Base-by-base conservation (phyloP, 805 yeast species). In the Cyberlindnera amylophila region DNA sequence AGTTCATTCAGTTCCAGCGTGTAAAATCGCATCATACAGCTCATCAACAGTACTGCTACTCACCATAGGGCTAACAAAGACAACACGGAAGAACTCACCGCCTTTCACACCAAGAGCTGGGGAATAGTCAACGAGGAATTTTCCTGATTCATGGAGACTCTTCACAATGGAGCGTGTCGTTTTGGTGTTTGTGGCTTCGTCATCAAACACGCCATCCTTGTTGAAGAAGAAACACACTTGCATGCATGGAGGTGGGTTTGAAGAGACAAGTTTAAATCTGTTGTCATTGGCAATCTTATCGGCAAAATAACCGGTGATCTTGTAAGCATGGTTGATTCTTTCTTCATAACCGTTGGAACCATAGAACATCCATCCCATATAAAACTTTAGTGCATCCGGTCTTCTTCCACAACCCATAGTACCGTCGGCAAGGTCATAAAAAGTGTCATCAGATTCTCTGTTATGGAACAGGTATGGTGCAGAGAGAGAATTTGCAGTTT, bases 371-470 rank as follows among this genome's bases (percentile, higher is more conserved):
- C 96, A 86, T 1, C 85, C 79, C 58, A 87, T 60, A 59, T 82
- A 86, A 54, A 87, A 70, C 63, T 86, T 86, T 60, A 86, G 66
- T 3, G 91, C 76, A 60, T 87, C 96, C 0, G 93, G 79, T 41
- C 96, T 72, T 52, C 96, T 75, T 12, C 96, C 96, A 59, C 96
- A 86, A 8, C 95, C 95, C 90, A 87, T 81, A 3, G 96, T 87
- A 12, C 93, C 95, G 59, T 85, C 91, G 1, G 91, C 96, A 42
- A 86, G 72, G 52, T 86, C 96, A 55, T 69, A 83, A 60, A 73
- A 54, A 2, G 75, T 79, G 19, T 75, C 83, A 15, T 39, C 44
- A 4, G 68, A 75, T 32, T 65, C 73, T 11, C 62, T 59, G 42
- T 70, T 69, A 57, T 86, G 96, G 72, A 86, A 86, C 33, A 86